phyloP scores from a whole-genome alignment of 257 asterid species.

The Galeopsis tetrahit region DNA sequence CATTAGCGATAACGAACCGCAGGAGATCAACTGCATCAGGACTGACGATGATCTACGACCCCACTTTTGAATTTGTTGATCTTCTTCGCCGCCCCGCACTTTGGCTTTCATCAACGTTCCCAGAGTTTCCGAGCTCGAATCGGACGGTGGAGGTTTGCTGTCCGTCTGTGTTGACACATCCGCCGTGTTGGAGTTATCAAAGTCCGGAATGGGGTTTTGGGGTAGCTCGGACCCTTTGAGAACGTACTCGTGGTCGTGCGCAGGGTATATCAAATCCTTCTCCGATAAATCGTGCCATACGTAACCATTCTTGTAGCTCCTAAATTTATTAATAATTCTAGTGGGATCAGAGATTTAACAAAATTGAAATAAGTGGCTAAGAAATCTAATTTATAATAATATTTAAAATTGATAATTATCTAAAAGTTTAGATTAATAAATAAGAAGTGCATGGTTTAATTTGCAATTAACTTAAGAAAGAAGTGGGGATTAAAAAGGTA shows the following conservation, averaged over 20 bases:
- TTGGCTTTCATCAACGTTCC: slow-evolving; percentile 66
- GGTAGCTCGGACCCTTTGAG: slow-evolving; percentile 72
- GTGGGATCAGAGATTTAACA: too few species aligned
- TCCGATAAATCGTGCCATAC: slow-evolving; percentile 96
- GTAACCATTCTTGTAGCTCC: slow-evolving; percentile 84
- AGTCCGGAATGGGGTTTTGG: slow-evolving; percentile 35
- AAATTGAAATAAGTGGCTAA: too few species aligned
- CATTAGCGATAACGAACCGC: slow-evolving; percentile 71
- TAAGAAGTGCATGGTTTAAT: too few species aligned
- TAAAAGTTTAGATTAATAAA: too few species aligned
- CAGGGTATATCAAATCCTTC: slow-evolving; percentile 72
- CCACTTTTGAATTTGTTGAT: slow-evolving; percentile 33
- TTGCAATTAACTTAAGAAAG: too few species aligned
- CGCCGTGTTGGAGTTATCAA: slow-evolving; percentile 37
- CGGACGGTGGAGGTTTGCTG: slow-evolving; percentile 76
- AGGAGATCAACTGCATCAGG: slow-evolving; percentile 70
- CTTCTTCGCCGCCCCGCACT: slow-evolving; percentile 31
- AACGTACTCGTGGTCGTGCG: slow-evolving; percentile 76
- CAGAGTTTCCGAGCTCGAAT: slow-evolving; percentile 83
- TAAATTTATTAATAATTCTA: slow-evolving; percentile 1
- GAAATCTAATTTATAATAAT: too few species aligned
- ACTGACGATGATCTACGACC: slow-evolving; percentile 58
- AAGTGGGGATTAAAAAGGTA: too few species aligned
- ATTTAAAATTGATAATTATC: too few species aligned
- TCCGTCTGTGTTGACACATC: slow-evolving; percentile 70